phyloP scores from a whole-genome alignment of 1,139 yeast genomes.

The Keqinozyma sinolaborantium region DNA sequence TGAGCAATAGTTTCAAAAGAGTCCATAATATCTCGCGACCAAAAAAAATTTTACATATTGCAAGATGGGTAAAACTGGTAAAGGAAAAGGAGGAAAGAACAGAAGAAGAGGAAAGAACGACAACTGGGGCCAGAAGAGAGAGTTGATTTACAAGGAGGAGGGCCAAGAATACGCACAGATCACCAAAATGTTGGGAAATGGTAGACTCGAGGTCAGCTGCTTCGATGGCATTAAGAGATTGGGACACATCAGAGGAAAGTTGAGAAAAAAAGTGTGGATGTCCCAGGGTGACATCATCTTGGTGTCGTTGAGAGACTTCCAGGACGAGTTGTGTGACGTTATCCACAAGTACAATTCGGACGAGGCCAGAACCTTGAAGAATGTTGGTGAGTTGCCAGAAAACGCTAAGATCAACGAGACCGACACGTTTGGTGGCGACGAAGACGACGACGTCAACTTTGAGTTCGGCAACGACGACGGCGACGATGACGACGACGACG shows the following conservation, averaged over 20 bases:
- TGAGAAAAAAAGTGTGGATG: conserved; percentile 99
- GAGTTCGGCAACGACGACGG: conserved; percentile 96
- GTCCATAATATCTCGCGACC: conserved; percentile 46
- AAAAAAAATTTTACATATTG: neutral
- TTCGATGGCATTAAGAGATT: conserved; percentile 91
- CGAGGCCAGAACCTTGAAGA: conserved; percentile 96
- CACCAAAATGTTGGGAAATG: conserved; percentile 97
- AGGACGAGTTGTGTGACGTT: conserved; percentile 97
- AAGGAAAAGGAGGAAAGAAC: conserved; percentile 71
- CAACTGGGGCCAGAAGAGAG: conserved; percentile 89
- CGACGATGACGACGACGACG: conserved; percentile 65
- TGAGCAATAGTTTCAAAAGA: conserved; percentile 75
- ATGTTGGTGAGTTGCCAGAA: conserved; percentile 95
- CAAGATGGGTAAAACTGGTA: conserved; percentile 49
- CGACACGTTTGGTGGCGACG: conserved; percentile 94
- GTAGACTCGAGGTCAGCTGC: conserved; percentile 92
- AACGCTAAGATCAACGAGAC: conserved; percentile 96
- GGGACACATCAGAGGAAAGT: conserved; percentile 98
- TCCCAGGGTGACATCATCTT: conserved; percentile 96
- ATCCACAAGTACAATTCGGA: conserved; percentile 95
- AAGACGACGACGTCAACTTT: conserved; percentile 96
- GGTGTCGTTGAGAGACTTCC: conserved; percentile 96
- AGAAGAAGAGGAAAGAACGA: conserved; percentile 99
- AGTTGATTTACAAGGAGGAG: conserved; percentile 85
- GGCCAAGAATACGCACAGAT: conserved; percentile 99